phyloP scores from a whole-genome alignment of 108 stramenopile genomes.

The Cyclotella atomus region DNA sequence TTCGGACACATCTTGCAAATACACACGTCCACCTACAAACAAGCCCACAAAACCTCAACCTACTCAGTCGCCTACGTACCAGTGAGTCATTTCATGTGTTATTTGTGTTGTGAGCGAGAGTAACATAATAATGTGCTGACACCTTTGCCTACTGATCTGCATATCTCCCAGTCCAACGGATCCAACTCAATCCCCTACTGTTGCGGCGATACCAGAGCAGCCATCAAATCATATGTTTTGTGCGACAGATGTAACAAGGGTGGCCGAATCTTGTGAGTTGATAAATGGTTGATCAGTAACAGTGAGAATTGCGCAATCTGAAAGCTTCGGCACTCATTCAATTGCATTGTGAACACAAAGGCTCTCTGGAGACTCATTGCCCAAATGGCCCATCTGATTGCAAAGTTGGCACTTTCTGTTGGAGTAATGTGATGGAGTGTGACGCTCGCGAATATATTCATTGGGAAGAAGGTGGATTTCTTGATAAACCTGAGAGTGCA shows the following conservation, averaged over 20 bases:
- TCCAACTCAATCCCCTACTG: slow-evolving; percentile 19
- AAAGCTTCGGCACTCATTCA: too few species aligned
- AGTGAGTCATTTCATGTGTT: too few species aligned
- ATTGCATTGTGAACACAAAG: too few species aligned
- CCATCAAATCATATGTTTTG: slow-evolving; percentile 34
- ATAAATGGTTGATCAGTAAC: too few species aligned
- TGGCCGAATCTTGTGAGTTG: neutral
- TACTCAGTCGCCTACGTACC: slow-evolving; percentile 4
- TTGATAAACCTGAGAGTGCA: slow-evolving; percentile 9
- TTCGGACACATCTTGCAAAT: slow-evolving; percentile 23
- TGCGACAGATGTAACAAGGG: neutral
- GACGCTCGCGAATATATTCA: slow-evolving; percentile 25
- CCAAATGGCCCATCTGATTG: slow-evolving; percentile 21
- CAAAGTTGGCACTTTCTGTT: slow-evolving; percentile 9
- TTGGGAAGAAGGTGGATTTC: slow-evolving; percentile 16
- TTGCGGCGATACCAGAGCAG: slow-evolving; percentile 4
- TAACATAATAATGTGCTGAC: too few species aligned
- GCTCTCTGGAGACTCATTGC: slow-evolving; percentile 34
- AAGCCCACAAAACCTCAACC: slow-evolving; percentile 16
- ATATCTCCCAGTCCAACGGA: slow-evolving; percentile 14
- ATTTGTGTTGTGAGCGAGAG: too few species aligned
- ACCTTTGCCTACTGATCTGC: too few species aligned
- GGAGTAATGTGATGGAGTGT: slow-evolving; percentile 21
- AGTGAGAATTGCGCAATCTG: too few species aligned
- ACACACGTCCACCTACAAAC: slow-evolving; percentile 16